Evolutionary conservation across 768 basidiomycete genomes (phyloP).

Genomic region (Lactifluus pinguis): DNA sequence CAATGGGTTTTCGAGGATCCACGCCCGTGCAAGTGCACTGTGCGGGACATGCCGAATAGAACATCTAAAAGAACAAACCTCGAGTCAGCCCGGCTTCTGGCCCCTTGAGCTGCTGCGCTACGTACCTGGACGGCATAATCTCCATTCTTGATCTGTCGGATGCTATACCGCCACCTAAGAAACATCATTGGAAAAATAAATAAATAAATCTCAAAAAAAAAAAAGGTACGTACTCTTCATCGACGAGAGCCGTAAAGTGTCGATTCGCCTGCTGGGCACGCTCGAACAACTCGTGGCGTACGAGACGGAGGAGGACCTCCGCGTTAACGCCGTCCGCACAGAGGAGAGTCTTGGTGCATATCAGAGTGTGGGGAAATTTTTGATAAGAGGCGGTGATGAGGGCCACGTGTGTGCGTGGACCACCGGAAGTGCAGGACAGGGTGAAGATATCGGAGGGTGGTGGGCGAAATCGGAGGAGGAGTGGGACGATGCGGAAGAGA

Average conservation of each 20-base stretch:
- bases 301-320: constrained; percentile 9
- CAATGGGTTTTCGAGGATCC: constrained; percentile 57
- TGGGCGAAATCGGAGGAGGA: constrained; percentile 11
- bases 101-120: background rate
- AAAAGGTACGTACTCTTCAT: constrained; percentile 48
- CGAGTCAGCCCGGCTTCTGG: too few relatives aligned
- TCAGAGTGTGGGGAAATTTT: background rate
- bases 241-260: constrained; percentile 54
- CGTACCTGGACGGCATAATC: constrained; percentile 55
- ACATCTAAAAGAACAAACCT: constrained; percentile 35
- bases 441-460: background rate
- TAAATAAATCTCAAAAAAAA: background rate
- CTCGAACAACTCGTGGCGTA: constrained; percentile 33
- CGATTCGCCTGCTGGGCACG: constrained; percentile 40
- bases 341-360: constrained; percentile 3
- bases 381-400: background rate
- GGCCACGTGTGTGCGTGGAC: constrained; percentile 6
- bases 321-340: constrained; percentile 15
- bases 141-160: constrained; percentile 46
- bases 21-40: constrained; percentile 32
- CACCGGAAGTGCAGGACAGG: constrained; percentile 6
- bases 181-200: background rate
- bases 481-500: constrained; percentile 8
- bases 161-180: constrained; percentile 54
- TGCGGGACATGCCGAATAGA: constrained; percentile 52